Conservation (phyloP, 306 rosid genomes). For the Trifolium fragiferum region DNA sequence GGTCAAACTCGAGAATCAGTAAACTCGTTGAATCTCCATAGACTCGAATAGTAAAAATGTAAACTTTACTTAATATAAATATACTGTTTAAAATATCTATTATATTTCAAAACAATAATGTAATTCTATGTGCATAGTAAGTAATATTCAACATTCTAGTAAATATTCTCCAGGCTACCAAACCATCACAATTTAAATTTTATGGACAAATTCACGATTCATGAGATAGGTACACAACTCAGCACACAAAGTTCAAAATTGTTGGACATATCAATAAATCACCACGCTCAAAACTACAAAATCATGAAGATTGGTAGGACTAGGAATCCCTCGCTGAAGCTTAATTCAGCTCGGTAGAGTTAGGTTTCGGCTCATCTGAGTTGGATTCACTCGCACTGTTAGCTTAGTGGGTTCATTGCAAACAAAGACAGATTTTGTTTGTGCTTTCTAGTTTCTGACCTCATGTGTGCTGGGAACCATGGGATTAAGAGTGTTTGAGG, state of each 20-base stretch:
- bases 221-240: conserved; percentile 1
- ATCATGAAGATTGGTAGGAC: neutral
- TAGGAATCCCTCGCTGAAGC: neutral
- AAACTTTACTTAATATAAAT: neutral
- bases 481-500: neutral
- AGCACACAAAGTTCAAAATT: neutral
- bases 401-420: neutral
- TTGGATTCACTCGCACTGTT: neutral
- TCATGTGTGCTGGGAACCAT: neutral
- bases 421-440: neutral
- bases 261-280: neutral
- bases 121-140: neutral
- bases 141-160: neutral
- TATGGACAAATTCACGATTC: neutral
- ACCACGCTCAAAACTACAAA: neutral
- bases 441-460: neutral
- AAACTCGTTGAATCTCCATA: neutral
- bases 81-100: neutral
- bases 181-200: neutral
- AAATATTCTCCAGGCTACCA: neutral
- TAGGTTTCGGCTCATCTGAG: neutral
- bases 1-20: neutral
- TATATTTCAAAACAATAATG: too few species aligned
- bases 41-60: neutral
- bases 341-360: neutral